A percentile compares a stretch with the other conserved stretches of the same genome.
These are phyloP conservation scores for Nevesoporus exiguus DNA, from an alignment of 768 basidiomycete genomes.

Conservation along the genomic window DNA sequence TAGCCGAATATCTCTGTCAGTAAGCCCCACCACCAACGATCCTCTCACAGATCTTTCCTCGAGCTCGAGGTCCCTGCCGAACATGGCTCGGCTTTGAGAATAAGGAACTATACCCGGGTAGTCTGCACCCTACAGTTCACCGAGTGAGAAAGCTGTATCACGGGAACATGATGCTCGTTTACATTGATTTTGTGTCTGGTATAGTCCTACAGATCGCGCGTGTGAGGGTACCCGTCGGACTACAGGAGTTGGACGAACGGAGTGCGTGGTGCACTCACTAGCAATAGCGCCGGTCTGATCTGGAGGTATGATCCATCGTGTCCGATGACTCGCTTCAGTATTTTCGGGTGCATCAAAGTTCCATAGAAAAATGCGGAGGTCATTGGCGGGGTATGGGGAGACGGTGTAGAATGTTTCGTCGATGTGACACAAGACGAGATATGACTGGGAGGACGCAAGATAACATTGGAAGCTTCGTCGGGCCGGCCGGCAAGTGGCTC, in stretches of 20 bases:
- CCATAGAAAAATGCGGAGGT: constrained; percentile 81
- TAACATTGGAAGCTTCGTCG: constrained; percentile 2
- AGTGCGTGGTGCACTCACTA: constrained; percentile 42
- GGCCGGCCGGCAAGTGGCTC: too few species aligned
- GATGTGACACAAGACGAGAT: background rate
- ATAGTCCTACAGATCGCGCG: constrained; percentile 48
- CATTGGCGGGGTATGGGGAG: constrained; percentile 19
- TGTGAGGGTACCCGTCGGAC: background rate
- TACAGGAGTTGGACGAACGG: background rate
- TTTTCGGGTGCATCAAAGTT: constrained; percentile 83
- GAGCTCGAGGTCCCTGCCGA: constrained; percentile 45
- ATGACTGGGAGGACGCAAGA: too few species aligned
- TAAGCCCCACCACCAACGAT: constrained; percentile 72
- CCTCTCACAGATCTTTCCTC: constrained; percentile 77
- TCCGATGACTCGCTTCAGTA: constrained; percentile 72
- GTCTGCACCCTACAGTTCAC: constrained; percentile 49
- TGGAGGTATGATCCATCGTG: constrained; percentile 61
- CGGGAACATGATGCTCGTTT: background rate
- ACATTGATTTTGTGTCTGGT: constrained; percentile 81
- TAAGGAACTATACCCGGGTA: constrained; percentile 83
- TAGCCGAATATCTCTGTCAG: constrained; percentile 53
- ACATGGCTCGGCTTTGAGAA: constrained; percentile 43
- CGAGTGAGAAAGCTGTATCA: background rate
- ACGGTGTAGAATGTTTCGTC: too few species aligned
- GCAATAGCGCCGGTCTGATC: constrained; percentile 70